Conservation (phyloP, 1,284 basidiomycete genomes). For the Rhodotorula sp. region DNA sequence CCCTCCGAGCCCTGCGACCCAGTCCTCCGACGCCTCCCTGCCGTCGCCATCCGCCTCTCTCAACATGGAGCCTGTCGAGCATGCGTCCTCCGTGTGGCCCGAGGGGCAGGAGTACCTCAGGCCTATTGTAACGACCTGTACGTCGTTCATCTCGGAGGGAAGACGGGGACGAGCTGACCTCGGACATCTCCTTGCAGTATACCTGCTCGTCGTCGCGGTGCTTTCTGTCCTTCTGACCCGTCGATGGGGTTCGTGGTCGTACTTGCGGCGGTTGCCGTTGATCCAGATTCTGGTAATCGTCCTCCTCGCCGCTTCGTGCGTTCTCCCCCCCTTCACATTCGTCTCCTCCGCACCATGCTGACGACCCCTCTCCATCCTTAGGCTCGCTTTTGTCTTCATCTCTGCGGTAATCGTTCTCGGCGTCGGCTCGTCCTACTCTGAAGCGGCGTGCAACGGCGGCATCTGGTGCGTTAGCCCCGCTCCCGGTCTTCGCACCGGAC, state of each 20-base stretch:
- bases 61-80: background rate
- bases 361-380: background rate
- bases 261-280: constrained; percentile 47
- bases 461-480: constrained; percentile 43
- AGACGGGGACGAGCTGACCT: background rate
- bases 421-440: constrained; percentile 51
- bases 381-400: constrained; percentile 52
- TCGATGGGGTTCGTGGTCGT: constrained; percentile 2
- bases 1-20: background rate
- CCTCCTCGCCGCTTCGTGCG: constrained; percentile 20
- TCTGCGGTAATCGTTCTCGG: constrained; percentile 54
- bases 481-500: background rate
- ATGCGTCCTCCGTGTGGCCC: constrained; percentile 21
- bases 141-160: background rate
- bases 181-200: background rate
- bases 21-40: background rate
- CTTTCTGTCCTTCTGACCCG: constrained; percentile 9
- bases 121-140: constrained; percentile 21
- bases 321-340: background rate
- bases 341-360: constrained; percentile 9
- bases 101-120: constrained; percentile 12
- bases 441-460: constrained; percentile 51
- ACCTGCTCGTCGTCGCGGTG: constrained; percentile 10
- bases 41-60: background rate
- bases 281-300: constrained; percentile 15